Evolutionary conservation across 768 basidiomycete genomes (phyloP).

Genomic region (Dacryopinax primogenitus): DNA sequence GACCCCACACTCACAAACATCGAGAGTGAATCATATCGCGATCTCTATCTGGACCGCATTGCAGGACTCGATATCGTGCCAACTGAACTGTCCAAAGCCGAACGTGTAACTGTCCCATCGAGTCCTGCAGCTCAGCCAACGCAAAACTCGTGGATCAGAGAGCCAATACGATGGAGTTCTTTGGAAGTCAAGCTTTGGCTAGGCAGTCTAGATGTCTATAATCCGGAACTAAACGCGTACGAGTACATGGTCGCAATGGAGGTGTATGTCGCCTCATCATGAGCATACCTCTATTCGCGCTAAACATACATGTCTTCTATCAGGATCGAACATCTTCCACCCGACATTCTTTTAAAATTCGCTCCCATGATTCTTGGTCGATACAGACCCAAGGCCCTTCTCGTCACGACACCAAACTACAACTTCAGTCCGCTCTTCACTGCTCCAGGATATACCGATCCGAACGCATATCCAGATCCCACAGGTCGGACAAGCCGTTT

Average conservation of each 20-base stretch:
- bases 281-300: background rate
- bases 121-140: conserved; percentile 14
- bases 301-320: background rate
- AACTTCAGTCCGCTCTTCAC: conserved; percentile 69
- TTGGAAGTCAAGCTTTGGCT: conserved; percentile 56
- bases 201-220: conserved; percentile 56
- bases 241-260: conserved; percentile 69
- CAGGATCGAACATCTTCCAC: conserved; percentile 70
- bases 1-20: conserved; percentile 19
- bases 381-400: conserved; percentile 59
- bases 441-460: conserved; percentile 28
- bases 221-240: conserved; percentile 42
- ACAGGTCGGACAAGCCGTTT: conserved; percentile 58
- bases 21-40: conserved; percentile 31
- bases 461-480: conserved; percentile 44
- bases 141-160: conserved; percentile 12
- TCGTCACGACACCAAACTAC: conserved; percentile 78
- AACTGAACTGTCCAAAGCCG: conserved; percentile 43
- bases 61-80: conserved; percentile 55
- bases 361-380: conserved; percentile 60
- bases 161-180: conserved; percentile 48
- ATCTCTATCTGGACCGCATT: conserved; percentile 45
- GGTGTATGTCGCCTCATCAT: conserved; percentile 43
- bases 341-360: conserved; percentile 45
- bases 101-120: conserved; percentile 36